Conservation (phyloP, 768 basidiomycete genomes). For the Coprinellus aureogranulatus region DNA sequence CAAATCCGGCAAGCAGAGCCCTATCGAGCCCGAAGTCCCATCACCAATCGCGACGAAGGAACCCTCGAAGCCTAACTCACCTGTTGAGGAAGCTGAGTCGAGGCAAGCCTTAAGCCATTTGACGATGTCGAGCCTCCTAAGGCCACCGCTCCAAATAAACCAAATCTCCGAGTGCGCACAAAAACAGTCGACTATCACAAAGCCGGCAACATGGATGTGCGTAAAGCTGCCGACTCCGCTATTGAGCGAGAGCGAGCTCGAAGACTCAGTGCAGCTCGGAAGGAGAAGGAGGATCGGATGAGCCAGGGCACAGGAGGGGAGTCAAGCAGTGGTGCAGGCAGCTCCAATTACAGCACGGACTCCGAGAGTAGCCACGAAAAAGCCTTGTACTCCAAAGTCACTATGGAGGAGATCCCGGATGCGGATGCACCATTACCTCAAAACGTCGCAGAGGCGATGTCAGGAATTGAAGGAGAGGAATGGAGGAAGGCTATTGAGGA, state of each 20-base stretch:
- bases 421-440: not conserved
- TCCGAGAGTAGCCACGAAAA: too few species aligned
- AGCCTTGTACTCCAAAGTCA: not conserved
- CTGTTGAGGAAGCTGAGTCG: too few species aligned
- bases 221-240: not conserved
- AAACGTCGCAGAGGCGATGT: not conserved
- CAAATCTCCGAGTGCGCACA: not conserved
- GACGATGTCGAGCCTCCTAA: too few species aligned
- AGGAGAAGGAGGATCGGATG: not conserved
- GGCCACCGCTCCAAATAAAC: not conserved
- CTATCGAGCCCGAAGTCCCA: not conserved
- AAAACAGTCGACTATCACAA: not conserved
- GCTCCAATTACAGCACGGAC: too few species aligned
- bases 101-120: too few species aligned
- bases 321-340: too few species aligned
- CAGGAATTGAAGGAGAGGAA: not conserved
- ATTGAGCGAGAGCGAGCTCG: not conserved
- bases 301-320: not conserved
- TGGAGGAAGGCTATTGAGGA: constrained; percentile 14
- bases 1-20: not conserved
- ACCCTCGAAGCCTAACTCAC: too few species aligned
- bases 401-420: not conserved
- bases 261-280: not conserved
- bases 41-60: too few species aligned
- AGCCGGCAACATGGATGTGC: not conserved